A percentile compares a stretch with the other conserved stretches of the same genome.
Evolutionary conservation across 495 filamentous ascomycete genomes (phyloP).

Genomic region (Podospora comata): DNA sequence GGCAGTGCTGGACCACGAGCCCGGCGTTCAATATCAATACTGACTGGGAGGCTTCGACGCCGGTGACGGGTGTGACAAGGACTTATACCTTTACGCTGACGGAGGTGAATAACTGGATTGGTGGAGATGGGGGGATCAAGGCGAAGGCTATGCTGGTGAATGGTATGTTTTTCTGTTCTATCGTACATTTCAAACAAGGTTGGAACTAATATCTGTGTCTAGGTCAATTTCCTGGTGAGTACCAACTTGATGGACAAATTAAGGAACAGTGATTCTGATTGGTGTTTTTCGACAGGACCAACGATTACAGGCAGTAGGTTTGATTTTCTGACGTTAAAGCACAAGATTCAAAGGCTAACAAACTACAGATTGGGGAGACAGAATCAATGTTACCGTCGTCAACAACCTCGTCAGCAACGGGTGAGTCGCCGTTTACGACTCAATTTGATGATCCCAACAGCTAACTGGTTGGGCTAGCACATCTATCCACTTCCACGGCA

Average conservation of each 20-base stretch:
- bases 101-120: conserved; percentile 34
- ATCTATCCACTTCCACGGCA: conserved; percentile 57
- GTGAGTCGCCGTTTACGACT: conserved; percentile 10
- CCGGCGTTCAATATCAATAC: conserved; percentile 37
- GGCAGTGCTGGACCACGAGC: conserved; percentile 36
- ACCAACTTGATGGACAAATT: too few species aligned
- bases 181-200: conserved; percentile 19
- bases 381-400: conserved; percentile 51
- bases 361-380: conserved; percentile 55
- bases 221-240: conserved; percentile 33
- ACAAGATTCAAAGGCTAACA: conserved; percentile 16
- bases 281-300: conserved; percentile 40
- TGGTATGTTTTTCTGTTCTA: conserved; percentile 26
- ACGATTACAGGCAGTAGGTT: conserved; percentile 44
- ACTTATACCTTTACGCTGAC: conserved; percentile 40
- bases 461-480: conserved; percentile 20
- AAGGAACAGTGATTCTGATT: background rate
- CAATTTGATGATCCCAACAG: background rate
- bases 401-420: conserved; percentile 49
- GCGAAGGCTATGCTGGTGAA: conserved; percentile 46
- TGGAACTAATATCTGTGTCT: background rate
- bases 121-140: conserved; percentile 46
- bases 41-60: conserved; percentile 33
- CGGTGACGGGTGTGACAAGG: conserved; percentile 28
- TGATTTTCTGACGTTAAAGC: background rate